Base-by-base conservation (phyloP, 495 filamentous ascomycete species). In the Lasiosphaeriaceae sp. region DNA sequence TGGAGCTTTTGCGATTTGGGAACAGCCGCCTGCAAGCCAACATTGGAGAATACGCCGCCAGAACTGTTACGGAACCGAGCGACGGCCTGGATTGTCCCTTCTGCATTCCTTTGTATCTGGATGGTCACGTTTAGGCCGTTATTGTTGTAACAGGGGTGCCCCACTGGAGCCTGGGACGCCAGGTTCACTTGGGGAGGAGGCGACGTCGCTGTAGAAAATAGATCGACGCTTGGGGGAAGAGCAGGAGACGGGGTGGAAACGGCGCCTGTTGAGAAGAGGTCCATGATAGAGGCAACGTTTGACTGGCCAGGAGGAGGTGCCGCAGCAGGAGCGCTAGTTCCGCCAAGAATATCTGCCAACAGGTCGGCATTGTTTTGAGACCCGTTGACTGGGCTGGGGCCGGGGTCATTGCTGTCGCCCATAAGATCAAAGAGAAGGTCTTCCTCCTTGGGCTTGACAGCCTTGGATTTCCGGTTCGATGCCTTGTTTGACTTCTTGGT, bases 1-100 rank as follows among this genome's bases (percentile, higher is more conserved):
- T 96, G 90, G 58, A 98, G 70, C 65, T 90, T 93, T 72, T 97
- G 95, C 35, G 86, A 90, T 76, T 96, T 97, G 6, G 94, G 95
- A 58, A 97, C 94, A 4, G 94, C 94, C 47, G 92, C 95, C 71
- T 97, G 95, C 51, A 98, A 67, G 6, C 85, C 86, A 17, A 97
- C 88, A 34, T 75, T 80, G 16, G 83, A 79, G 47, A 97, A 79
- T n/a, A 71, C 65, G 24, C 76, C 76, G 50, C 80, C 82, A 9
- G 85, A 86, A 1, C 73, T 78, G 68, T 97, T 97, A 14, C 79
- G 78, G 81, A 98, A 97, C 6, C 88, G 84, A 17, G 90, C 90
- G 24, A 87, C 74, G 9, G 96, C 85, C 65, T 96, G 90, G 16
- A 90, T 78, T 6, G 77, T 78, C 29, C 83, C 86, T 61, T 84